These are phyloP conservation scores for Pontederia crassipes DNA, from an alignment of 176 grass and related monocot genomes.

Conservation along the genomic window DNA sequence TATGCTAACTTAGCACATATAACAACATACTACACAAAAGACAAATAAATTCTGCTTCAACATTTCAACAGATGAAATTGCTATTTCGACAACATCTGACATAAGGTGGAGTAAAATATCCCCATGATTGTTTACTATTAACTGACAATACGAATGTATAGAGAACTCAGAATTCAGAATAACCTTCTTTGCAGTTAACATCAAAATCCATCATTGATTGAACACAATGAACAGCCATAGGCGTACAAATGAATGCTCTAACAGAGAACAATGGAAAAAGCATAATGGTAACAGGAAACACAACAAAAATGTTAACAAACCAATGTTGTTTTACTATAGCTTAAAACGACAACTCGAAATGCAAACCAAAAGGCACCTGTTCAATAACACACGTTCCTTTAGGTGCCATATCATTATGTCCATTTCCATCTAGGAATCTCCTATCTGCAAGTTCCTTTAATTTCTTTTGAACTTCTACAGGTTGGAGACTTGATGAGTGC, in stretches of 20 bases:
- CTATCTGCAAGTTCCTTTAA: constrained; percentile 74
- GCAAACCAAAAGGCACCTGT: constrained; percentile 39
- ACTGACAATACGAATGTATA: too few relatives aligned
- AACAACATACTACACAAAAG: too few relatives aligned
- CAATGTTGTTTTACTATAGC: neutral
- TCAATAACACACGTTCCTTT: constrained; percentile 40
- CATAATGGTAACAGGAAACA: neutral
- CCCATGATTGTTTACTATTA: too few relatives aligned
- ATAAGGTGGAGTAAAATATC: too few relatives aligned
- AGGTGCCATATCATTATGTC: constrained; percentile 45
- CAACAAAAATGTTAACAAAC: neutral
- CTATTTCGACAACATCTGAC: too few relatives aligned
- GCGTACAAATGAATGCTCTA: too few relatives aligned
- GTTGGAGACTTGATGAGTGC: constrained; percentile 67
- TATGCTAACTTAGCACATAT: too few relatives aligned
- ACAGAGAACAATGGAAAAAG: neutral
- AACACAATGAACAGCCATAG: neutral
- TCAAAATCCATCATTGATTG: too few relatives aligned
- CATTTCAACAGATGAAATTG: too few relatives aligned
- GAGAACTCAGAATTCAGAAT: too few relatives aligned
- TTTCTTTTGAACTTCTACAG: constrained; percentile 78
- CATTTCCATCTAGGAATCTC: constrained; percentile 50
- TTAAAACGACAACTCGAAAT: constrained; percentile 2
- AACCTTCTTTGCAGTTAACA: too few relatives aligned
- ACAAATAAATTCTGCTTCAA: too few relatives aligned